These are phyloP conservation scores for Physocladia obscura DNA, from an alignment of 192 early-diverging fungal genomes.

Conservation along the genomic window DNA sequence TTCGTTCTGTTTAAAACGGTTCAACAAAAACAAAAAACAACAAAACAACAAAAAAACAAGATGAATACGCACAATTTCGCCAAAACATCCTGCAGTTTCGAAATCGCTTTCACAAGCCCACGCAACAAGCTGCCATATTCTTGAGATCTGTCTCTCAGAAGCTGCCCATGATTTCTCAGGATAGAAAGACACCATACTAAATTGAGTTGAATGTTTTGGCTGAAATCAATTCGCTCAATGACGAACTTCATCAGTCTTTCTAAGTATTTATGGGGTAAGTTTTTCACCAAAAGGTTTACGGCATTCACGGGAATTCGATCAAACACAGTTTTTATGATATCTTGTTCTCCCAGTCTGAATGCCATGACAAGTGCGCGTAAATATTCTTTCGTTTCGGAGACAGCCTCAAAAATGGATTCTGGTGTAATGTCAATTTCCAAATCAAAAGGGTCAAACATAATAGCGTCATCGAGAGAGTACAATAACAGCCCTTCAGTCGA, in stretches of 20 bases:
- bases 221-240: constrained; percentile 73
- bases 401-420: constrained; percentile 72
- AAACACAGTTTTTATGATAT: constrained; percentile 75
- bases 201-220: constrained; percentile 84
- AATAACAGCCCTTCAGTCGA: constrained; percentile 94
- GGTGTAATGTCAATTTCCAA: constrained; percentile 96
- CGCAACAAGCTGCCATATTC: constrained; percentile 60
- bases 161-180: constrained; percentile 70
- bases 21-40: constrained; percentile 1
- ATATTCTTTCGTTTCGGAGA: constrained; percentile 72
- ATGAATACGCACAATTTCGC: constrained; percentile 52
- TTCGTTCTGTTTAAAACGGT: constrained; percentile 62
- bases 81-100: constrained; percentile 47
- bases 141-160: constrained; percentile 42
- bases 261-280: constrained; percentile 84
- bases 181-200: constrained; percentile 79
- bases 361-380: constrained; percentile 87
- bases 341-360: constrained; percentile 86
- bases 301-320: constrained; percentile 76
- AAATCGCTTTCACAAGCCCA: constrained; percentile 69
- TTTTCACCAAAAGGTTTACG: constrained; percentile 68
- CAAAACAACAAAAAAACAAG: not conserved
- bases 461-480: constrained; percentile 90
- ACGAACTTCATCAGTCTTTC: constrained; percentile 83
- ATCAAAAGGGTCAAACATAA: constrained; percentile 97